These are phyloP conservation scores for Beauveria asiatica DNA, from an alignment of 2,329 filamentous ascomycete genomes.

Conservation along the genomic window DNA sequence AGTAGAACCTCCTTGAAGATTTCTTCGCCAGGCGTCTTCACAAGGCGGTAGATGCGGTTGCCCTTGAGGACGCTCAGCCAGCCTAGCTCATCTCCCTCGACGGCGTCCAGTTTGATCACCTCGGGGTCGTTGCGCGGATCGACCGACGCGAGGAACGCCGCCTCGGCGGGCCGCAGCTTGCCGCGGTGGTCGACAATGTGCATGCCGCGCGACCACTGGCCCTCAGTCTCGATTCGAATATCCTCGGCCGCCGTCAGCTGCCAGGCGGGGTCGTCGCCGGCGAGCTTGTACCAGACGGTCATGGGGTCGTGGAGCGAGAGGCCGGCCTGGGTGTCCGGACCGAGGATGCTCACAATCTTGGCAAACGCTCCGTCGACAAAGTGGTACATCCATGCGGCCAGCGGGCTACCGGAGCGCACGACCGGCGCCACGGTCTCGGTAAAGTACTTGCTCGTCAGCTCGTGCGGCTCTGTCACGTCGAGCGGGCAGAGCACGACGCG, in stretches of 20 bases:
- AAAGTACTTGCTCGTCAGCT: slow-evolving; percentile 55
- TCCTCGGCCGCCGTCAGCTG: slow-evolving; percentile 58
- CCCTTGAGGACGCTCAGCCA: slow-evolving; percentile 70
- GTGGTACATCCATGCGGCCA: slow-evolving; percentile 64
- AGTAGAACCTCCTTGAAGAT: slow-evolving; percentile 59
- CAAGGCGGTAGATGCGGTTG: slow-evolving; percentile 71
- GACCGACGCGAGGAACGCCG: slow-evolving; percentile 30
- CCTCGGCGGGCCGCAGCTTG: slow-evolving; percentile 43
- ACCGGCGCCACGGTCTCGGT: slow-evolving; percentile 44
- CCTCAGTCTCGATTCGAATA: slow-evolving; percentile 78
- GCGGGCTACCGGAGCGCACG: slow-evolving; percentile 55
- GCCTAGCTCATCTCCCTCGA: slow-evolving; percentile 60
- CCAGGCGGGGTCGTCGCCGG: slow-evolving; percentile 43
- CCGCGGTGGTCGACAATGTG: slow-evolving; percentile 71
- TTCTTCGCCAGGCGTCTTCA: slow-evolving; percentile 58
- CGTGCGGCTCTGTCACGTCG: slow-evolving; percentile 67
- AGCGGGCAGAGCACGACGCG: slow-evolving; percentile 66
- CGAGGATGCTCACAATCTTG: slow-evolving; percentile 57
- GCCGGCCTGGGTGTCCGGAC: slow-evolving; percentile 48
- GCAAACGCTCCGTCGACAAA: slow-evolving; percentile 64
- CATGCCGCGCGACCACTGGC: slow-evolving; percentile 93
- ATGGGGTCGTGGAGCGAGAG: slow-evolving; percentile 70
- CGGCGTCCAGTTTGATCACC: slow-evolving; percentile 35
- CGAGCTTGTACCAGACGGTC: slow-evolving; percentile 70
- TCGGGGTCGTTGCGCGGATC: slow-evolving; percentile 32